phyloP scores from a whole-genome alignment of 139 green algal genomes.

The Marvania coccoides region DNA sequence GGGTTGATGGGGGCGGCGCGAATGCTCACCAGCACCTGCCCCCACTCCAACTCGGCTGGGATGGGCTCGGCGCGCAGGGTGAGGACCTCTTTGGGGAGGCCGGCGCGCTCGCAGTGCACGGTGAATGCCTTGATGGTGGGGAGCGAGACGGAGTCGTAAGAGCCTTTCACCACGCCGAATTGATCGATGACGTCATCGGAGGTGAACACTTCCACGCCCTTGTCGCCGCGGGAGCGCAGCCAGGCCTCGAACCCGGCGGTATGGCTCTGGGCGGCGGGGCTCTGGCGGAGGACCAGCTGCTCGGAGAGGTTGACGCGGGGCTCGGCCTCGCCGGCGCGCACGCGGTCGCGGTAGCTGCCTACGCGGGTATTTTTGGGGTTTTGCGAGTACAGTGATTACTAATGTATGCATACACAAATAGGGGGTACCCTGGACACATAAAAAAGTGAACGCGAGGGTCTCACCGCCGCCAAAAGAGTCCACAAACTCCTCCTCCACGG shows the following conservation, averaged over 20 bases:
- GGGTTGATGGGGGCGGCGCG: slow-evolving; percentile 54
- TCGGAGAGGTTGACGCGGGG: slow-evolving; percentile 41
- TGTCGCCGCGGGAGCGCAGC: slow-evolving; percentile 59
- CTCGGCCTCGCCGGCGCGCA: slow-evolving; percentile 15
- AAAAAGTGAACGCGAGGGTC: not conserved
- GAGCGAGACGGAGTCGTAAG: slow-evolving; percentile 65
- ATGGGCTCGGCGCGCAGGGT: slow-evolving; percentile 34
- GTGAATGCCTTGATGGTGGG: slow-evolving; percentile 46
- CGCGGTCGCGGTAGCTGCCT: slow-evolving; percentile 36
- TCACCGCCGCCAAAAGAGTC: slow-evolving; percentile 66
- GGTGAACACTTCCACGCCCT: slow-evolving; percentile 47
- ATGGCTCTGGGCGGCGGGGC: slow-evolving; percentile 41
- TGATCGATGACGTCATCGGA: slow-evolving; percentile 48
- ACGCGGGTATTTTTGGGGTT: too few relatives aligned
- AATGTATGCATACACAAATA: not conserved
- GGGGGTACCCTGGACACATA: not conserved
- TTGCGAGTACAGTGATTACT: too few relatives aligned
- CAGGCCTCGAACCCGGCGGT: slow-evolving; percentile 76
- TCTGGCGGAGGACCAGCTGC: slow-evolving; percentile 55
- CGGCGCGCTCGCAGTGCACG: slow-evolving; percentile 32
- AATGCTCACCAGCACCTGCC: slow-evolving; percentile 68
- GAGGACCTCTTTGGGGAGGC: slow-evolving; percentile 32
- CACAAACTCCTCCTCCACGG: slow-evolving; percentile 72
- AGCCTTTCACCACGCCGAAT: slow-evolving; percentile 69
- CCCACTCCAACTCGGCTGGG: slow-evolving; percentile 68